Evolutionary conservation across 2,329 filamentous ascomycete genomes (phyloP), one percentile per base, ranked within the genome.

Genomic region (Endoconidiophora laricicola): DNA sequence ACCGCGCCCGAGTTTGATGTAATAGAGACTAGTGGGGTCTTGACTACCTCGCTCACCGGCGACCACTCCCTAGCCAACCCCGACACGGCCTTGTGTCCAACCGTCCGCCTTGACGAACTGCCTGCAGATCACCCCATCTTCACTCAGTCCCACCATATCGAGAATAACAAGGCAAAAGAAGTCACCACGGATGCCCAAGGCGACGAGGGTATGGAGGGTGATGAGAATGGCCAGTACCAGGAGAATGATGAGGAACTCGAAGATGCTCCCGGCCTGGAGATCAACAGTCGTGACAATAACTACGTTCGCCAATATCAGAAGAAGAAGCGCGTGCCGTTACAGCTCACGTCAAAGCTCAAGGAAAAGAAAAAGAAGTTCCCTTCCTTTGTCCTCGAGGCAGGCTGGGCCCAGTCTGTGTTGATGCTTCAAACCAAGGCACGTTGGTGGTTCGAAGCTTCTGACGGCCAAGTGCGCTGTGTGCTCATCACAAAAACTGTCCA

Each of bases 371-470:
- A 24, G n/a, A 37, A 26, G 24, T 51, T 51, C 24, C 50, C 50
- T 22, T 48, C 50, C 18, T 43, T 52, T 16, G 29, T 52, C 26
- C 16, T 52, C 6, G 44, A 52, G 20, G 40, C 39, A 16, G 38
- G 40, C 41, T 52, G 45, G 39, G 33, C 46, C 2, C 46, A 48
- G 18, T 52, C 50, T 16, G 41, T 48, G 33, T 41, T 52, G 14
- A 52, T 52, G 50, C 36, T 52, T 4, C 46, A 45, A 44, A 52
- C 36, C 23, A 48, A 48, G 46, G 41, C 45, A 12, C 45, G 45
- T 37, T 52, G 50, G 50, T 52, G 50, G 50, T 38, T 44, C 41
- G 37, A 47, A 14, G 49, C 49, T n/a, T 46, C 43, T 23, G 49
- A 51, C 22, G 43, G 49, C 33, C 26, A 46, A 36, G 44, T 46